Evolutionary conservation across 345 rosid species (phyloP), one percentile per base, ranked within the genome.

Genomic region (Hibiscus syriacus): DNA sequence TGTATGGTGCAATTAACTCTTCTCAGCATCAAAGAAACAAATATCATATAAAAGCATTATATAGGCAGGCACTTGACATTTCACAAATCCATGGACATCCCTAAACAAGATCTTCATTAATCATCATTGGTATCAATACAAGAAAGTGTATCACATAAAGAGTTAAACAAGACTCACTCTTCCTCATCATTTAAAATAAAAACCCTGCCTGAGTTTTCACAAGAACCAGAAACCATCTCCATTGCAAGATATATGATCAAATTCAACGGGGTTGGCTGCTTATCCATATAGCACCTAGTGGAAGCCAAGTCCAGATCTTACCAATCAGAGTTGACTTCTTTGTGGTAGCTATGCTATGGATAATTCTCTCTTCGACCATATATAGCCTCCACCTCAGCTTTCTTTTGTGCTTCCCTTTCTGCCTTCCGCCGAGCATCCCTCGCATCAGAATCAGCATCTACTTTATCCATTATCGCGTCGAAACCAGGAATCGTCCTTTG

Each of bases 401-500:
- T 83, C 79, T 66, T 41, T 73, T 68, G 23, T 30, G 75, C 83
- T 72, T 78, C 82, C 62, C 78, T 82, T 76, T 43, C 73, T 69
- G 69, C 76, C 77, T 68, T 71, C 54, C 77, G 79, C 56, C 60
- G 69, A 32, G 77, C 84, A 5, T 70, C 64, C 58, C 83, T 79
- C 20, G 56, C 62, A 4, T 50, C 76, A 11, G 68, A 43, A 23
- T 88, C 88, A 49, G 75, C 77, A 0, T 70, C 67, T 20, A 87
- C 87, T 78, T 81, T 84, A 39, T 85, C 82, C 87, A 86, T 66
- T 71, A 87, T 39, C 52, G 46, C 64, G 64, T 46, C 19, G 39
- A 88, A 85, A 67, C 96, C 97, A 19, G 96, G 93, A 59, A 88
- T 11, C 36, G 87, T 76, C 54, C 58, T 62, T 39, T 70, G 71